A percentile compares a stretch with the other conserved stretches of the same genome.
These are phyloP conservation scores for Thecaphora thlaspeos DNA, from an alignment of 1,284 basidiomycete species.

Conservation along the genomic window DNA sequence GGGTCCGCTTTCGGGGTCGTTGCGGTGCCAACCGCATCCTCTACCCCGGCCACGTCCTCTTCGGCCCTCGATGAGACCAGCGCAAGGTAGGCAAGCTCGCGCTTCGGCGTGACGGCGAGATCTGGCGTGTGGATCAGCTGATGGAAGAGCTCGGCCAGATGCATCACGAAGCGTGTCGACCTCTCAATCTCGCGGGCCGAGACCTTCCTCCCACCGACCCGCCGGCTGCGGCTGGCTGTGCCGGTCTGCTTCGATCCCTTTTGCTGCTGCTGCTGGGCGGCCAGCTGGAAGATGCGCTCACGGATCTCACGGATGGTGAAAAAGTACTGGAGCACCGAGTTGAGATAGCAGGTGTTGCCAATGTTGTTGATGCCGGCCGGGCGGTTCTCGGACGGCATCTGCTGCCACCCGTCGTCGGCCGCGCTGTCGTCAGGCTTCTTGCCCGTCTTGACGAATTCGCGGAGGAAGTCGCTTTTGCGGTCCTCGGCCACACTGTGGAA, in stretches of 20 bases:
- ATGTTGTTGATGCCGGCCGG: slow-evolving; percentile 87
- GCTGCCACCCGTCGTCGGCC: slow-evolving; percentile 33
- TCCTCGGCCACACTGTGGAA: slow-evolving; percentile 63
- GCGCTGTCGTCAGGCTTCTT: slow-evolving; percentile 53
- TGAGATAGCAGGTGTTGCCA: slow-evolving; percentile 89
- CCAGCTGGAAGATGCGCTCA: slow-evolving; percentile 69
- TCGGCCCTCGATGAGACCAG: slow-evolving; percentile 85
- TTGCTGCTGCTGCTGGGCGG: slow-evolving; percentile 4
- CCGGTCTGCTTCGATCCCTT: not conserved
- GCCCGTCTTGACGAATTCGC: slow-evolving; percentile 69
- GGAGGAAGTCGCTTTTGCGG: slow-evolving; percentile 71
- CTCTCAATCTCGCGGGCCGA: slow-evolving; percentile 75
- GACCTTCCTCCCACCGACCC: slow-evolving; percentile 81
- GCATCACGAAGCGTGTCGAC: slow-evolving; percentile 74
- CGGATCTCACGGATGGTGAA: slow-evolving; percentile 88
- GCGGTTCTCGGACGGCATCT: slow-evolving; percentile 63
- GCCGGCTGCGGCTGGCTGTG: slow-evolving; percentile 49
- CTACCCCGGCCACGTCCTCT: slow-evolving; percentile 59
- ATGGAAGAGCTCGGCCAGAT: slow-evolving; percentile 75
- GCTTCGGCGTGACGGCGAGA: slow-evolving; percentile 73
- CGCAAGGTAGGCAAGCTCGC: slow-evolving; percentile 87
- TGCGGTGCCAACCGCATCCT: not conserved
- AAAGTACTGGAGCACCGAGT: slow-evolving; percentile 85
- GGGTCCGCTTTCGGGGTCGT: not conserved
- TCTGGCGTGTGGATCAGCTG: slow-evolving; percentile 70